These are phyloP conservation scores for Pezicula rhizophila DNA, from an alignment of 2,329 filamentous ascomycete species.

Conservation along the genomic window DNA sequence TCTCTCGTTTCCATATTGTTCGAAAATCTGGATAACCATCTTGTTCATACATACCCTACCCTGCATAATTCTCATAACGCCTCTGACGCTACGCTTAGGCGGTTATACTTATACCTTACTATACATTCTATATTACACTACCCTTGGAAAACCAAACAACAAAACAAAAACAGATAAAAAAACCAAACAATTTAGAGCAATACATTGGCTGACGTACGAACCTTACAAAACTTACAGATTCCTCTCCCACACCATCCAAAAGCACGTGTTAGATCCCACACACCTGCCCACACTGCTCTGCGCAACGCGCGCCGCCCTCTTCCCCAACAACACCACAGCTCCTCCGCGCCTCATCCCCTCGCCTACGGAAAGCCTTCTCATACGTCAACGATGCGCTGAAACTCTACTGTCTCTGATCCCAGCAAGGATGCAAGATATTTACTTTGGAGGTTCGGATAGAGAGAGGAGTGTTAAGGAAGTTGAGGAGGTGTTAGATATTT, in stretches of 20 bases:
- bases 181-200: not conserved
- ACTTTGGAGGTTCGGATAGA: conserved; percentile 36
- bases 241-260: conserved; percentile 51
- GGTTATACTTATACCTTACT: not conserved
- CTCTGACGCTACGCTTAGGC: not conserved
- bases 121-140: too few relatives aligned
- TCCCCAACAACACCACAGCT: conserved; percentile 76
- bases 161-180: too few relatives aligned
- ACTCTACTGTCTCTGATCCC: conserved; percentile 45
- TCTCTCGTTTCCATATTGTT: too few relatives aligned
- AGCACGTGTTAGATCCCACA: conserved; percentile 55
- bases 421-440: conserved; percentile 25
- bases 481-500: conserved; percentile 60
- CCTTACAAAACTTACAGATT: conserved; percentile 16
- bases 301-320: conserved; percentile 70
- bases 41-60: not conserved
- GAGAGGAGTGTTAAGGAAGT: conserved; percentile 29
- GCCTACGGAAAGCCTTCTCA: conserved; percentile 51
- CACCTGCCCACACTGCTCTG: conserved; percentile 62
- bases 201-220: conserved; percentile 13
- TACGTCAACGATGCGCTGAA: conserved; percentile 62
- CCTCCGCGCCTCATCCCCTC: conserved; percentile 56
- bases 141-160: too few relatives aligned
- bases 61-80: not conserved
- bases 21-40: too few relatives aligned